These are phyloP conservation scores for Cutaneotrichosporon sp. DNA, from an alignment of 1,284 basidiomycete genomes.

Conservation along the genomic window DNA sequence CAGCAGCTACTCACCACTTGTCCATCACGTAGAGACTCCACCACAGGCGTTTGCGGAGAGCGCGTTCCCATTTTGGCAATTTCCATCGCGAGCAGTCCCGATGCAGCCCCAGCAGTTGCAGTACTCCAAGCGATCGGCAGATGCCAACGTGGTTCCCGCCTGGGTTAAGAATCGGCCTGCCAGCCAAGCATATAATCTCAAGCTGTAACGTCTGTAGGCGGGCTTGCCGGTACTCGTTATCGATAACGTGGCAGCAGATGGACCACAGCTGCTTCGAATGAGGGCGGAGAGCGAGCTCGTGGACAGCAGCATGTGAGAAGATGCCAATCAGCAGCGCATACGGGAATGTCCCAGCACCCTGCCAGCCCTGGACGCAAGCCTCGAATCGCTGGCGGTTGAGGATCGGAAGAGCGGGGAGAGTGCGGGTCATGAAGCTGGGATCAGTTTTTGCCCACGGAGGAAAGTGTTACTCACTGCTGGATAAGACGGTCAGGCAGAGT, in stretches of 20 bases:
- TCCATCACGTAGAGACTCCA: constrained; percentile 31
- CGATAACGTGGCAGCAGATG: constrained; percentile 28
- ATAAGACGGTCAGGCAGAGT: constrained; percentile 22
- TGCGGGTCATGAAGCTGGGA: constrained; percentile 26
- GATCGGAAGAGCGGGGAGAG: constrained; percentile 31
- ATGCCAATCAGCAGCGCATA: constrained; percentile 29
- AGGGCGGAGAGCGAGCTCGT: constrained; percentile 19
- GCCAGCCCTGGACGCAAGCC: constrained; percentile 22
- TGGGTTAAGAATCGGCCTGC: constrained; percentile 28
- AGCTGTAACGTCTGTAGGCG: constrained; percentile 33
- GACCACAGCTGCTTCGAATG: constrained; percentile 24
- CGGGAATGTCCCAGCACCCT: constrained; percentile 26
- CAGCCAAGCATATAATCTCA: constrained; percentile 29
- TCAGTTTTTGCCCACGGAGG: background rate
- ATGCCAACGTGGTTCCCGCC: constrained; percentile 30
- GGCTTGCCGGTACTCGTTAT: constrained; percentile 28
- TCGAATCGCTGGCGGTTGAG: constrained; percentile 31
- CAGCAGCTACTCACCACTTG: constrained; percentile 24
- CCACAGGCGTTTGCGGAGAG: constrained; percentile 30
- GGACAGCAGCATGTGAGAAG: constrained; percentile 27
- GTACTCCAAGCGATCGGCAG: constrained; percentile 25
- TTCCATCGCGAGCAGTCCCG: constrained; percentile 32
- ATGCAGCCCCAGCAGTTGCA: constrained; percentile 32
- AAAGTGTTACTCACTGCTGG: constrained; percentile 20
- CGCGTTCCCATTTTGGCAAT: constrained; percentile 31